Evolutionary conservation across 305 asterid genomes (phyloP), one percentile per base, ranked within the genome.

Genomic region (Rubia balearica): DNA sequence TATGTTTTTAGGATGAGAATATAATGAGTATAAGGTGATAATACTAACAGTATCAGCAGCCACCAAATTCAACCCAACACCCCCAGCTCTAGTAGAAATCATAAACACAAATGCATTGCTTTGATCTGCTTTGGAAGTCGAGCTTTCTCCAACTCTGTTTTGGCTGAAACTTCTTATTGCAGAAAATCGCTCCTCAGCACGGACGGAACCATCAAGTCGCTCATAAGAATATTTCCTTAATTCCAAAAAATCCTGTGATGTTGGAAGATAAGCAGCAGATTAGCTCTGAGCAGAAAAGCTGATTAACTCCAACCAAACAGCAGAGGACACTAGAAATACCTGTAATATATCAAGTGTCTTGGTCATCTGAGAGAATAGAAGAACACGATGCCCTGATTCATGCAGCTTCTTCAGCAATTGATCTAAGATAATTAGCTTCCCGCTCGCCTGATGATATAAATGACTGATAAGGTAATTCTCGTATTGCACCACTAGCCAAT

Each of bases 81-180:
- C 98, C 53, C 98, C 98, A 73, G 98, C 98, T 84, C 98, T 83
- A 19, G 98, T 94, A 73, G 98, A 93, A 75, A 93, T 93, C 86
- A 93, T 77, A 73, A 93, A 91, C 74, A 93, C 82, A 83, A 91
- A 93, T n/a, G 96, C 83, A 70, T 77, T 78, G 74, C 71, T 69
- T 69, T 79, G 71, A 70, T 75, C 76, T 74, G 82, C 69, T 67
- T 75, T 80, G 60, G 71, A 73, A 77, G 71, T 62, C 53, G 73
- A 84, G 76, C 76, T 79, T 76, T 74, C 78, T 49, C n/a, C 60
- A 61, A 42, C 68, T 48, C 85, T 73, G 53, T 71, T 84, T 70
- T 73, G 83, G 88, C 96, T 86, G 79, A 93, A 93, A 86, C 89
- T 88, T 85, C 96, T 86, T 76, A 91, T 91, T 62, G 97, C 97